These are phyloP conservation scores for Colletotrichum somersetense DNA, from an alignment of 2,329 filamentous ascomycete genomes.

Conservation along the genomic window DNA sequence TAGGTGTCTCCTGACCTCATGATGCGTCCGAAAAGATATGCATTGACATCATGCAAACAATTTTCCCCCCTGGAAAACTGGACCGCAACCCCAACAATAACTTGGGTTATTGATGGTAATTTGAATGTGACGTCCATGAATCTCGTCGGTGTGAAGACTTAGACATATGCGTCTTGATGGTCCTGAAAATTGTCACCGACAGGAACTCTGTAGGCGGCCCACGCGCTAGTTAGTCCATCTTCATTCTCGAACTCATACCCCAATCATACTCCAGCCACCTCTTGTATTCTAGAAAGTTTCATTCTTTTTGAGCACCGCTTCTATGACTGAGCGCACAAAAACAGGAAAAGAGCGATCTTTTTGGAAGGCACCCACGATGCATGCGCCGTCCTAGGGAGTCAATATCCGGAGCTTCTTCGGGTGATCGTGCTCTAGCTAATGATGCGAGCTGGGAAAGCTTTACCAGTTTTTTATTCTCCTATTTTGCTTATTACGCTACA, in stretches of 20 bases:
- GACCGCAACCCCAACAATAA: not conserved
- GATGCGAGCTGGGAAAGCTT: too few species aligned
- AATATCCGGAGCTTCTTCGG: not conserved
- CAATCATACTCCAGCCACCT: too few species aligned
- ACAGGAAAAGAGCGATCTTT: too few species aligned
- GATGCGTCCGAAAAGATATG: conserved; percentile 1
- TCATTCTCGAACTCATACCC: not conserved
- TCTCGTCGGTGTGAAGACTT: not conserved
- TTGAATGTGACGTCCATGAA: not conserved
- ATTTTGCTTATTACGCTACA: too few species aligned
- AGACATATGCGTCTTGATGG: too few species aligned
- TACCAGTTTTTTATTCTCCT: too few species aligned
- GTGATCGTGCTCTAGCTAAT: too few species aligned
- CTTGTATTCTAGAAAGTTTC: too few species aligned
- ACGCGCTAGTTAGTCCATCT: not conserved
- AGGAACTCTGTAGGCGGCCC: not conserved
- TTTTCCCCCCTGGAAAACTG: too few species aligned
- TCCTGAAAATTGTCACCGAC: not conserved
- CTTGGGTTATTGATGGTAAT: not conserved
- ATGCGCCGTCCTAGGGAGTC: not conserved
- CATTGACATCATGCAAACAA: not conserved
- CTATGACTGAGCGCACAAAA: not conserved
- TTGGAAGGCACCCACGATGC: too few species aligned
- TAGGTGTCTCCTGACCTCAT: not conserved
- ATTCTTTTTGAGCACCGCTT: too few species aligned